Base-by-base conservation (phyloP, 2,329 filamentous ascomycete species). In the Beauveria rudraprayagi region DNA sequence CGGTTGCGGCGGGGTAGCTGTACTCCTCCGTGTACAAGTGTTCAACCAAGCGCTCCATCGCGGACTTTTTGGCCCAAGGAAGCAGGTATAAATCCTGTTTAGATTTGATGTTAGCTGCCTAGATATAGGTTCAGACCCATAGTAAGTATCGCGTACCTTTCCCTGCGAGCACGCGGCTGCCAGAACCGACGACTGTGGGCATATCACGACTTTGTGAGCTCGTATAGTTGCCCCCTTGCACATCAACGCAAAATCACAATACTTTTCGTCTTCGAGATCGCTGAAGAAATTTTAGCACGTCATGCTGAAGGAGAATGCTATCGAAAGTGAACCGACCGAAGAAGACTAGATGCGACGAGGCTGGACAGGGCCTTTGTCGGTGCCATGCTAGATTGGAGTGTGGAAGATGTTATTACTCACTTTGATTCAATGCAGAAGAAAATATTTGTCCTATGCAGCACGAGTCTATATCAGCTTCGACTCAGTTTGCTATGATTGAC, bases 201-300 rank as follows among this genome's bases (percentile, higher is more conserved):
- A 52, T 9, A 52, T n/a, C 9, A 52, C 50, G 11, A 52, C 30
- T 24, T 16, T 22, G 19, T 52, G 50, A 37, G 37, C 50, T 3
- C 9, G 19, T 16, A 52, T 37, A 8, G 5, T 37, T 22, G 14
- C n/a, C 5, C 11, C 30, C 2, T 83, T 80, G 1, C 30, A 24
- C 19, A 40, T 16, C 22, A 52, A 26, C n/a, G 19, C 30, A 7
- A 52, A 3, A 22, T 52, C 50, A 24, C 28, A 37, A n/a, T 40
- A 52, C 19, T 52, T 14, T 1, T 24, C 9, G 11, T 37, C 19
- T 8, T 22, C 10, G 17, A 22, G n/a, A n/a, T 40, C 50, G 5
- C 50, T 52, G 37, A 10, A 11, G 1, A n/a, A 19, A n/a, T 24
- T 8, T 22, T 16, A 52, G 30, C 3, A 40, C 34, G 7, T n/a